These are phyloP conservation scores for Acer yangbiense DNA, from an alignment of 345 rosid genomes.

Conservation along the genomic window DNA sequence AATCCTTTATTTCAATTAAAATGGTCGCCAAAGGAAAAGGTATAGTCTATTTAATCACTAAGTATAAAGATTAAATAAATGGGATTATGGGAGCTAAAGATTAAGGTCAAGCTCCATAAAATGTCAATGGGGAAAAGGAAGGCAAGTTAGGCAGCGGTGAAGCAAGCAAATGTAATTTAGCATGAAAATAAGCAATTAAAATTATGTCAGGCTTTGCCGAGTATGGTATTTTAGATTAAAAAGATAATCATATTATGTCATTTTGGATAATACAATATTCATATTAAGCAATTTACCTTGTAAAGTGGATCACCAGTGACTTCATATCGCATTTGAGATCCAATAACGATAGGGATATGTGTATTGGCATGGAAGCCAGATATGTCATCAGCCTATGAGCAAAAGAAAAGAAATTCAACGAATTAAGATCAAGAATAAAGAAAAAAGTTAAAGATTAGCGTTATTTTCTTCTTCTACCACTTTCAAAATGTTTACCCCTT, in stretches of 20 bases:
- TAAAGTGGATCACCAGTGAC: constrained; percentile 86
- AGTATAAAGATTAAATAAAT: neutral
- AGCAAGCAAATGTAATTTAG: neutral
- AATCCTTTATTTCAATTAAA: neutral
- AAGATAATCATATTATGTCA: neutral
- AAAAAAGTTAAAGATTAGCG: neutral
- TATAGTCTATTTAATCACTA: neutral
- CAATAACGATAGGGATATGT: constrained; percentile 88
- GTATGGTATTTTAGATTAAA: neutral
- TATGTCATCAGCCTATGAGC: constrained; percentile 78
- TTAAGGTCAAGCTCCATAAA: neutral
- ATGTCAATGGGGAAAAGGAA: neutral
- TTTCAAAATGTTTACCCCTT: neutral
- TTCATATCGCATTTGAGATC: constrained; percentile 93
- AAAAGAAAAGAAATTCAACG: constrained; percentile 15
- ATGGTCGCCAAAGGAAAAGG: neutral
- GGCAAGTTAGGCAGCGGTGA: neutral
- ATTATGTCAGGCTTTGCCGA: neutral
- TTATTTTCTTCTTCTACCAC: neutral
- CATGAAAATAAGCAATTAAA: neutral
- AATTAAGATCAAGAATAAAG: neutral
- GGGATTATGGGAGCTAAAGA: neutral
- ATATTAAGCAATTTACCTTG: constrained; percentile 50
- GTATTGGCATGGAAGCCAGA: constrained; percentile 89
- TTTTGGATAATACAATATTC: neutral